phyloP scores from a whole-genome alignment of 352 stramenopile species.

The Globisporangium radiosum region DNA sequence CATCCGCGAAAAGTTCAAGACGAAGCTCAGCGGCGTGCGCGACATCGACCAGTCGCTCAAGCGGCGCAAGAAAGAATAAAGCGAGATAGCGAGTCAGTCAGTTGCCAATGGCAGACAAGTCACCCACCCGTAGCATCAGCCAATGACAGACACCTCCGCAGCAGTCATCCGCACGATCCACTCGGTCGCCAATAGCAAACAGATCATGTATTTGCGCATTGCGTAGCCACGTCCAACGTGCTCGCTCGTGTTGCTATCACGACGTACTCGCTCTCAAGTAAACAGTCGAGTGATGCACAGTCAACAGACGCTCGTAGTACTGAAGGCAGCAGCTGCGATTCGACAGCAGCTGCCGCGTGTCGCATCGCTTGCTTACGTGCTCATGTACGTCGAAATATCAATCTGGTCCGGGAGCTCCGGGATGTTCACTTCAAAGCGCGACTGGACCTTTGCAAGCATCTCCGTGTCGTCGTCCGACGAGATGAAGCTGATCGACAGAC shows the following conservation, averaged over 20 bases:
- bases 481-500: constrained; percentile 99
- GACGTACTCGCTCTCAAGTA: no score
- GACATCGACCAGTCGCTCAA: constrained; percentile 51
- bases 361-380: constrained; percentile 37
- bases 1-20: constrained; percentile 79
- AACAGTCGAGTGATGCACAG: no score
- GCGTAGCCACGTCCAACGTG: neutral
- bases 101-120: neutral
- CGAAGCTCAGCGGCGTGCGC: constrained; percentile 64
- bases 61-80: constrained; percentile 62
- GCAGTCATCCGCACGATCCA: neutral
- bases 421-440: constrained; percentile 99
- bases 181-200: neutral
- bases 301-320: no score
- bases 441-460: constrained; percentile 98
- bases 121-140: neutral
- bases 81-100: neutral
- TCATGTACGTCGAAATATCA: constrained; percentile 98
- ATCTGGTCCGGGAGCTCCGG: constrained; percentile 99
- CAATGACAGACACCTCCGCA: neutral
- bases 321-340: no score
- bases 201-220: neutral
- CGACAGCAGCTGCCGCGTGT: no score
- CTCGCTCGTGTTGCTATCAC: neutral
- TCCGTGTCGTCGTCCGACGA: constrained; percentile 96